Evolutionary conservation across 2,329 filamentous ascomycete species (phyloP).

Genomic region (Fusarium setosum): DNA sequence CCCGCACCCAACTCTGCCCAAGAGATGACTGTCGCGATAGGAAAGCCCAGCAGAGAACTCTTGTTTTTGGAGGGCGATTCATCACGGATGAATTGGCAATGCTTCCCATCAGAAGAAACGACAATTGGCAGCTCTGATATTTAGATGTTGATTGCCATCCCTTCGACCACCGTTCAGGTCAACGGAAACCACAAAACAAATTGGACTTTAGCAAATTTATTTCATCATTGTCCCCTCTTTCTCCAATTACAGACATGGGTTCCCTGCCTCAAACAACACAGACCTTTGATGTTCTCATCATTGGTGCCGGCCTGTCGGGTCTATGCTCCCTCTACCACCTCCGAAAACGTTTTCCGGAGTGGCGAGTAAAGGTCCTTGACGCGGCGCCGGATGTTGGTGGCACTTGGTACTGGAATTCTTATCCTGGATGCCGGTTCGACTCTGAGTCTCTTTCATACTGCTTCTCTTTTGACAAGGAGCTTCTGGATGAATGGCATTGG

Average conservation of each 20-base stretch:
- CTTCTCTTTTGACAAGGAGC: slow-evolving; percentile 31
- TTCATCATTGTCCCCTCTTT: too few species aligned
- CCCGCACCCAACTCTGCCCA: background rate
- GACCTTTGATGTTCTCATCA: slow-evolving; percentile 33
- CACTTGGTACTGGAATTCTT: slow-evolving; percentile 43
- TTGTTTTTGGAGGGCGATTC: too few species aligned
- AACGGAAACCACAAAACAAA: too few species aligned
- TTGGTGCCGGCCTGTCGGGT: slow-evolving; percentile 48
- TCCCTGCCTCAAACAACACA: slow-evolving; percentile 14
- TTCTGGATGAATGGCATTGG: slow-evolving; percentile 34
- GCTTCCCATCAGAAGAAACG: too few species aligned
- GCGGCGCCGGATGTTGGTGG: slow-evolving; percentile 35
- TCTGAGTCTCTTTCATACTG: slow-evolving; percentile 53
- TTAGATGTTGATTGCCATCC: too few species aligned
- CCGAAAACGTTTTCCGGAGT: slow-evolving; percentile 43
- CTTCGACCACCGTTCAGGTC: too few species aligned
- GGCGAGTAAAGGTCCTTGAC: slow-evolving; percentile 34
- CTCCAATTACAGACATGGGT: slow-evolving; percentile 15
- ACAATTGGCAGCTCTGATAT: too few species aligned
- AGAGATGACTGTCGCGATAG: background rate
- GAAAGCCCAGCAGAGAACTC: background rate
- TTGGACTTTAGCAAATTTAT: too few species aligned
- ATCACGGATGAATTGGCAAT: too few species aligned
- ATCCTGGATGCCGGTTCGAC: slow-evolving; percentile 51
- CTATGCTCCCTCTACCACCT: slow-evolving; percentile 55